These are phyloP conservation scores for Russula sp. DNA, from an alignment of 768 basidiomycete species.

Conservation along the genomic window DNA sequence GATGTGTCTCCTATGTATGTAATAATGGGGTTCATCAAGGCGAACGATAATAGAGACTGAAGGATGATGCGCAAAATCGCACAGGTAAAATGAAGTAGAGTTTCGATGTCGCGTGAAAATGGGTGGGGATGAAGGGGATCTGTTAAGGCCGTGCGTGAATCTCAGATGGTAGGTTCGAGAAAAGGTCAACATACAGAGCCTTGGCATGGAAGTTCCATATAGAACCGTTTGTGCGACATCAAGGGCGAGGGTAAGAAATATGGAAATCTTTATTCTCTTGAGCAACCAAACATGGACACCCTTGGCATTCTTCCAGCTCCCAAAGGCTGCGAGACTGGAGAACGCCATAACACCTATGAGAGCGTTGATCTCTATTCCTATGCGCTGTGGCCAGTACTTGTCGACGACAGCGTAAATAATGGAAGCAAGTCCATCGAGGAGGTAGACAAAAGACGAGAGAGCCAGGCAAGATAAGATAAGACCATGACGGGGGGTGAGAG, in stretches of 20 bases:
- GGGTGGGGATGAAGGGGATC: slow-evolving; percentile 17
- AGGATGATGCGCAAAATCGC: slow-evolving; percentile 60
- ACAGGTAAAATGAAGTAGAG: slow-evolving; percentile 44
- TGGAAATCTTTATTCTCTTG: slow-evolving; percentile 47
- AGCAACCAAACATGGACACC: slow-evolving; percentile 63
- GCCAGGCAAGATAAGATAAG: slow-evolving; percentile 68
- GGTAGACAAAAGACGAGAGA: slow-evolving; percentile 61
- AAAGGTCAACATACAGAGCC: slow-evolving; percentile 22
- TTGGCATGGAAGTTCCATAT: slow-evolving; percentile 36
- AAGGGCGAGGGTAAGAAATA: slow-evolving; percentile 45
- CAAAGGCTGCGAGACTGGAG: slow-evolving; percentile 63
- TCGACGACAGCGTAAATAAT: slow-evolving; percentile 56
- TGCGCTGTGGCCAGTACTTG: slow-evolving; percentile 54
- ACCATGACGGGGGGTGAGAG: slow-evolving; percentile 63
- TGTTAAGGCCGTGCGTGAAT: slow-evolving; percentile 2
- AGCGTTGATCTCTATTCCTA: slow-evolving; percentile 61
- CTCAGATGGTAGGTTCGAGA: neutral
- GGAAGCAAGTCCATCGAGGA: slow-evolving; percentile 71
- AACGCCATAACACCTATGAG: slow-evolving; percentile 64
- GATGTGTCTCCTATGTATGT: slow-evolving; percentile 50
- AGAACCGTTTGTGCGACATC: slow-evolving; percentile 59
- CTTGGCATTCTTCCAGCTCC: slow-evolving; percentile 71
- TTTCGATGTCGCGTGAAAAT: slow-evolving; percentile 28
- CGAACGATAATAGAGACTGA: slow-evolving; percentile 50
- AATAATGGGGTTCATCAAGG: slow-evolving; percentile 56